These are phyloP conservation scores for sorghum (Sorghum bicolor) DNA, from an alignment of 176 grass and related monocot genomes.

Conservation along the genomic window DNA sequence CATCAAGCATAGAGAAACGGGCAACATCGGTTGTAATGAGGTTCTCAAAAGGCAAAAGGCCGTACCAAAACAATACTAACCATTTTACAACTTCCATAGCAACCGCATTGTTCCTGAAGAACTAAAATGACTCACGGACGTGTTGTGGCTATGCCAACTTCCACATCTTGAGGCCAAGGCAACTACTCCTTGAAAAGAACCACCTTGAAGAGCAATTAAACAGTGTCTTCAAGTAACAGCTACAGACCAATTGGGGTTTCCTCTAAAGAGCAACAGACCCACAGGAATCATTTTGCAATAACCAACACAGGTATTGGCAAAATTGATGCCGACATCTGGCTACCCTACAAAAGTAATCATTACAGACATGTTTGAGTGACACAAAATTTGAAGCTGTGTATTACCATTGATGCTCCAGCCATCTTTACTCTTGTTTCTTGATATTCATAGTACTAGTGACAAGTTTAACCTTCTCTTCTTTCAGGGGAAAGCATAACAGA, in stretches of 20 bases:
- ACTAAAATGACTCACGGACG: background rate
- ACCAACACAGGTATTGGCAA: background rate
- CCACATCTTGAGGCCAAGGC: background rate
- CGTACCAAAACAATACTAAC: background rate
- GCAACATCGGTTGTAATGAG: background rate
- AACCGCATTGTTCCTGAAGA: background rate
- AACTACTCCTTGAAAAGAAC: conserved; percentile 12
- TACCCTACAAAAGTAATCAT: conserved; percentile 14
- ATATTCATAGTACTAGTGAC: conserved; percentile 4
- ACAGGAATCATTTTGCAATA: background rate
- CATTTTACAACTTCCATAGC: conserved; percentile 8
- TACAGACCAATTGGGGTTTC: background rate
- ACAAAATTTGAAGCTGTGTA: background rate
- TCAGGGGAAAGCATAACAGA: background rate
- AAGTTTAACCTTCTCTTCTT: background rate
- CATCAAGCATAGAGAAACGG: background rate
- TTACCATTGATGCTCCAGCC: conserved; percentile 24
- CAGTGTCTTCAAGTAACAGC: conserved; percentile 29
- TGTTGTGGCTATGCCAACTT: background rate
- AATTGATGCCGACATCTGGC: conserved; percentile 15
- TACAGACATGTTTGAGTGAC: background rate
- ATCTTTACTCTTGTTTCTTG: conserved; percentile 8
- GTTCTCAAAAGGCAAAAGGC: background rate
- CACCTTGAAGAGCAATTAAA: conserved; percentile 37
- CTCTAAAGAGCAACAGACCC: background rate